Evolutionary conservation across 352 stramenopile species (phyloP), one percentile per base, ranked within the genome.

Genomic region (Pythium sp.): DNA sequence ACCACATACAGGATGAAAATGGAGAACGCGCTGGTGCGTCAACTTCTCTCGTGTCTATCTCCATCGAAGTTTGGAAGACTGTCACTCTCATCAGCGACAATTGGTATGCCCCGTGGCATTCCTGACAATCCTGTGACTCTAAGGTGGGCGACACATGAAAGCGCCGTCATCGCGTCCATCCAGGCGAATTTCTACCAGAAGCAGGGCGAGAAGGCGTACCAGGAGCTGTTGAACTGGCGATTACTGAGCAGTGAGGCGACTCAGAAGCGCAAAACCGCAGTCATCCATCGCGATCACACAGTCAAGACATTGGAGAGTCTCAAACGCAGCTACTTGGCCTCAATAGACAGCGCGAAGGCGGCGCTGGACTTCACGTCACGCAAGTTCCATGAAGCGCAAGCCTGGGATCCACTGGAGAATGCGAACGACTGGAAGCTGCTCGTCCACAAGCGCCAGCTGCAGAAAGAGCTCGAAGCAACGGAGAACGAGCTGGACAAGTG

Each of bases 331-430:
- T 80, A 75, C 36, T 36, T 9, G 20, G 38, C 69, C 41, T 73
- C 82, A 0, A 71, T 84, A 2, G 62, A 70, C 4, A 79, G 76
- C 24, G 78, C 84, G 5, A 75, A 74, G 53, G 74, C 72, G 56
- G 79, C 81, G 2, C 68, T 92, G 5, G 80, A 87, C 34, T 92
- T 90, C 28, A 56, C 74, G 1, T 87, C 78, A 14, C 75, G 78
- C 0, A 69, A 70, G 1, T 91, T 93, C 58, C 75, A 78, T 22
- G 71, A 90, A 64, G 75, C 82, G 5, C 85, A 93, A 61, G 81
- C 85, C 5, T 94, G 87, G 87, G 87, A 94, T 68, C 75, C 80
- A 1, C 68, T 94, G 2, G 87, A 94, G 66, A 94, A 94, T 62
- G 84, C 87, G 4, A 94, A 92, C 58, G 81, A 94, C 65, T 91